Conservation (phyloP, 2,329 filamentous ascomycete species). For the Exophiala dermatitidis region DNA sequence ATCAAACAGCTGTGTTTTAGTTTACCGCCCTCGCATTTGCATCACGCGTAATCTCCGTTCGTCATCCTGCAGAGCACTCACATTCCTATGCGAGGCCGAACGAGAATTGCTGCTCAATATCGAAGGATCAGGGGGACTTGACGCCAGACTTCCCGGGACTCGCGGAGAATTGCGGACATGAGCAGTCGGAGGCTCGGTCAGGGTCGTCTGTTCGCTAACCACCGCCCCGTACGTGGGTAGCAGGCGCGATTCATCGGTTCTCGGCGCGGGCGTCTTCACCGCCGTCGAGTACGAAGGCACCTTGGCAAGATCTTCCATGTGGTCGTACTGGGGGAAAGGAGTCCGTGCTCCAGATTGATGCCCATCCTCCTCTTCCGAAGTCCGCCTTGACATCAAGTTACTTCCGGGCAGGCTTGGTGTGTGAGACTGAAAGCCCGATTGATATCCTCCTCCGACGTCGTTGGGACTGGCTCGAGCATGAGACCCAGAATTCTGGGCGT, state of each 20-base stretch:
- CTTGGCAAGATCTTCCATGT: slow-evolving; percentile 60
- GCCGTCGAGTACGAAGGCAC: slow-evolving; percentile 74
- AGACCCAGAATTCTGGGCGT: background rate
- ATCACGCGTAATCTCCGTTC: slow-evolving; percentile 37
- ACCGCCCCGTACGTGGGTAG: slow-evolving; percentile 64
- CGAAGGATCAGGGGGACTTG: slow-evolving; percentile 23
- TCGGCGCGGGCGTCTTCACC: slow-evolving; percentile 56
- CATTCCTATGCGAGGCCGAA: slow-evolving; percentile 24
- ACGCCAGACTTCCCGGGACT: slow-evolving; percentile 31
- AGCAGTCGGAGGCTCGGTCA: slow-evolving; percentile 36
- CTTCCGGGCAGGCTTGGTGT: slow-evolving; percentile 16
- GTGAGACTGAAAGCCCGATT: slow-evolving; percentile 4
- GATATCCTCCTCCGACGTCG: slow-evolving; percentile 1
- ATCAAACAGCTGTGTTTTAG: background rate
- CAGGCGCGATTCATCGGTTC: slow-evolving; percentile 32
- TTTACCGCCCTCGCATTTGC: slow-evolving; percentile 33
- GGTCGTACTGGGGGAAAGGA: slow-evolving; percentile 42
- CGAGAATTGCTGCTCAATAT: slow-evolving; percentile 29
- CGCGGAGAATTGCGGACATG: slow-evolving; percentile 33
- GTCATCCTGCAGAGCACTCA: slow-evolving; percentile 31
- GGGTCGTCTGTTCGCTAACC: slow-evolving; percentile 23
- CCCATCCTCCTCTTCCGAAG: slow-evolving; percentile 42
- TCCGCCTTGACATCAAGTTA: slow-evolving; percentile 37
- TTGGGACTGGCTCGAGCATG: slow-evolving; percentile 14
- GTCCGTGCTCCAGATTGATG: slow-evolving; percentile 40